Conservation (phyloP, 129 eudicot species). For the Escallonia herrerae region DNA sequence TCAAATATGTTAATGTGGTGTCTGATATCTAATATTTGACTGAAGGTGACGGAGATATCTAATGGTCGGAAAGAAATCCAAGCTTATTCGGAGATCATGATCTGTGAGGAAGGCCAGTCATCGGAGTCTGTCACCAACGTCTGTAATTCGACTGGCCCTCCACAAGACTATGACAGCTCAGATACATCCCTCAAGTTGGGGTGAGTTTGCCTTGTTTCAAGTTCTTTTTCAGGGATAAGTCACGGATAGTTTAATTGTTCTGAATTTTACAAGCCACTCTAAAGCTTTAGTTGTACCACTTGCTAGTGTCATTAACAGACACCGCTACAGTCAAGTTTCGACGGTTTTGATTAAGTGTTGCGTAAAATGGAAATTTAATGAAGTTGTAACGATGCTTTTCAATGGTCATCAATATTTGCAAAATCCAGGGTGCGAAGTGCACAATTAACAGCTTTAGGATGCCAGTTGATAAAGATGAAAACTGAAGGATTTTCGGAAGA, state of each 20-base stretch:
- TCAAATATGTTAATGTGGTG: not conserved
- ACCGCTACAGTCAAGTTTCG: not conserved
- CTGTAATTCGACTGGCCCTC: slow-evolving; percentile 57
- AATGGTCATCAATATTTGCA: no score
- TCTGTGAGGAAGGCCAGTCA: slow-evolving; percentile 64
- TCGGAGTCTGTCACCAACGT: slow-evolving; percentile 54
- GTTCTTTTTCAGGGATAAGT: not conserved
- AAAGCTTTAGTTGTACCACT: not conserved
- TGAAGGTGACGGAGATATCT: slow-evolving; percentile 49
- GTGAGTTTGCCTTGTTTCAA: slow-evolving; percentile 33
- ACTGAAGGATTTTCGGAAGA: no score
- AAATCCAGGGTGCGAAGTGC: no score
- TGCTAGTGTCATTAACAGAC: not conserved
- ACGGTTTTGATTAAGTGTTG: not conserved
- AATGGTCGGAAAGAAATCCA: slow-evolving; percentile 24
- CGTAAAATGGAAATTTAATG: not conserved
- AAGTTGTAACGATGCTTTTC: no score
- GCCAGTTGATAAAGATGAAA: no score
- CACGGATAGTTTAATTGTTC: not conserved
- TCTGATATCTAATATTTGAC: slow-evolving; percentile 2
- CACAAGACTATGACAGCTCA: slow-evolving; percentile 70
- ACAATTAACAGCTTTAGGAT: no score
- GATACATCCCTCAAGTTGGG: slow-evolving; percentile 88
- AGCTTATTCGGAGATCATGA: slow-evolving; percentile 35
- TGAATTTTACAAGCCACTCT: slow-evolving; percentile 5